phyloP scores from a whole-genome alignment of 306 rosid genomes.

The Trifolium fragiferum region DNA sequence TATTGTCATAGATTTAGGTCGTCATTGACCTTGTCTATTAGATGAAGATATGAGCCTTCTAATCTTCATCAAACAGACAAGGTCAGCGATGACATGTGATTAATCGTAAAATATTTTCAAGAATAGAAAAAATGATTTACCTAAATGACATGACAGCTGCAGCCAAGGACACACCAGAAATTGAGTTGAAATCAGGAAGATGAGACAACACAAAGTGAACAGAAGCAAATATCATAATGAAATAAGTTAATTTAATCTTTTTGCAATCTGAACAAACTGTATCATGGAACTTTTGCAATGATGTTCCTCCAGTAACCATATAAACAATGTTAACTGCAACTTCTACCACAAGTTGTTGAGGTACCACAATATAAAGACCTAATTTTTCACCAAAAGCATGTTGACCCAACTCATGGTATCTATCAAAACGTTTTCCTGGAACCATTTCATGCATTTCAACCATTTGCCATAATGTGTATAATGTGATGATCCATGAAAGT shows the following conservation, averaged over 20 bases:
- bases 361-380: slow-evolving; percentile 84
- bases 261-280: slow-evolving; percentile 53
- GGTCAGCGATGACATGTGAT: too few relatives aligned
- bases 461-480: slow-evolving; percentile 87
- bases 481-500: slow-evolving; percentile 73
- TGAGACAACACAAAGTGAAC: slow-evolving; percentile 81
- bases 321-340: slow-evolving; percentile 67
- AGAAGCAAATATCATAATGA: slow-evolving; percentile 84
- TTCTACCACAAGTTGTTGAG: slow-evolving; percentile 76
- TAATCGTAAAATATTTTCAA: neutral
- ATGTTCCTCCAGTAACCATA: slow-evolving; percentile 81
- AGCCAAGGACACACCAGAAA: slow-evolving; percentile 71
- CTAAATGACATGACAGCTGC: slow-evolving; percentile 88
- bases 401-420: slow-evolving; percentile 87
- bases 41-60: neutral
- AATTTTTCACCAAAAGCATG: slow-evolving; percentile 82
- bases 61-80: too few relatives aligned
- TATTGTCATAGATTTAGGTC: too few relatives aligned
- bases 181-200: slow-evolving; percentile 80
- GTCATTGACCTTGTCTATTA: neutral
- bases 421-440: slow-evolving; percentile 77
- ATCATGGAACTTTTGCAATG: slow-evolving; percentile 66
- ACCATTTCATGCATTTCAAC: slow-evolving; percentile 92
- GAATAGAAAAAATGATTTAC: slow-evolving; percentile 39
- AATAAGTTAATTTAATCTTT: slow-evolving; percentile 58